These are phyloP conservation scores for Epicoccum sorghinum DNA, from an alignment of 2,329 filamentous ascomycete genomes.

Conservation along the genomic window DNA sequence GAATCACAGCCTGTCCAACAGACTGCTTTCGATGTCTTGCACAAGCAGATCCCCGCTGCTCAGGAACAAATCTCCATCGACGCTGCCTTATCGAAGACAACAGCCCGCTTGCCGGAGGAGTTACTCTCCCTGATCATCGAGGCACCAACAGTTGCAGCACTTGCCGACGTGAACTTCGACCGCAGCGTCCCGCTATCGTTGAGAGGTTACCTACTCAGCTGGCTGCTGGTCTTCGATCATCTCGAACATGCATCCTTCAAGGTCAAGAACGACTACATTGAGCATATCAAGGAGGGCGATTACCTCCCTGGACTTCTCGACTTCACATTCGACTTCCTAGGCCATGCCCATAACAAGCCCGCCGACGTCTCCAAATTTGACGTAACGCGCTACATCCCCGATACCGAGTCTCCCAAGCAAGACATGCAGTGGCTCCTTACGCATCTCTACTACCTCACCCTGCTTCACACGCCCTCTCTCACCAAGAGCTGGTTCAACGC, in stretches of 20 bases:
- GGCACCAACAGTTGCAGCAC: constrained; percentile 71
- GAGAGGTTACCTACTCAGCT: constrained; percentile 83
- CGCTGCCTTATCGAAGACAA: constrained; percentile 71
- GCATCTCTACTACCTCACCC: constrained; percentile 82
- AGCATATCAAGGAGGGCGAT: constrained; percentile 76
- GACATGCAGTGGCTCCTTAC: constrained; percentile 84
- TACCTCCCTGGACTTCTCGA: constrained; percentile 73
- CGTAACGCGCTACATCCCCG: constrained; percentile 66
- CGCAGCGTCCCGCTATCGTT: constrained; percentile 70
- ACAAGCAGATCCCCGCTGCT: constrained; percentile 74
- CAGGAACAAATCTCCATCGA: constrained; percentile 87
- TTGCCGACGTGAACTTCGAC: constrained; percentile 69
- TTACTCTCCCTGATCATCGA: constrained; percentile 83
- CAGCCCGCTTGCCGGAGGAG: constrained; percentile 79
- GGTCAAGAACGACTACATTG: constrained; percentile 79
- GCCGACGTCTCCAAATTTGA: constrained; percentile 74
- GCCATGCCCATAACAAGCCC: constrained; percentile 74
- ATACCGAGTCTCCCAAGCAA: constrained; percentile 67
- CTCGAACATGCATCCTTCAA: constrained; percentile 80
- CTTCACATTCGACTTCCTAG: constrained; percentile 84
- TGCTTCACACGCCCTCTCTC: constrained; percentile 77
- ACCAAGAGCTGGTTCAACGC: constrained; percentile 77
- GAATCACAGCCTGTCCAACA: constrained; percentile 77
- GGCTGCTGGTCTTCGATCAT: constrained; percentile 88
- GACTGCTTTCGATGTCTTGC: constrained; percentile 79